Evolutionary conservation across 1,284 basidiomycete species (phyloP), one percentile per base, ranked within the genome.

Genomic region (Xerocomus amazonicus): DNA sequence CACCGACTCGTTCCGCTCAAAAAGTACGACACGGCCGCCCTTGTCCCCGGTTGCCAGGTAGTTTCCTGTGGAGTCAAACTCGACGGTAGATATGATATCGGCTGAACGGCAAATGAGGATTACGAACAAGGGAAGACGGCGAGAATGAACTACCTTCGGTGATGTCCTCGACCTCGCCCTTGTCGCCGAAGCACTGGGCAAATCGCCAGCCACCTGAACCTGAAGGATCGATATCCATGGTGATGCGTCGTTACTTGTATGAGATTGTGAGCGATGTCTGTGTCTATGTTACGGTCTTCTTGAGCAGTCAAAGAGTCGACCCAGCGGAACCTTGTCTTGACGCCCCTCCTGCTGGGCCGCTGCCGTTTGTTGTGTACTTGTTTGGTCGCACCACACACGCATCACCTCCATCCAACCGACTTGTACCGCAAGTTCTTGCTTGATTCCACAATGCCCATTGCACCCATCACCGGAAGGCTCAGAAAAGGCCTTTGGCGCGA

Each of bases 11-110:
- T 97, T 98, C 50, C 97, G 84, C 76, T 99, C 96, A 69, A 99
- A 99, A 56, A 99, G 79, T 54, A 99, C 97, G 53, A 99, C 97
- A 56, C 97, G 87, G 51, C 97, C 97, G 54, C 93, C 97, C 76
- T 99, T 99, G 79, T 99, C 97, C 56, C 97, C 97, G 1, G 97
- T 99, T 43, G 97, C 97, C 55, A 99, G 90, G 71, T 99, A 99
- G 71, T 98, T 96, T 48, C 97, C 97, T 44, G 97, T 98, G 56
- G 97, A 95, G 71, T 99, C 97, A 68, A 99, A 99, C 76, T 99
- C 97, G 69, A 99, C 97, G 51, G 96, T 97, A 44, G 97, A 96
- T 75, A 98, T 99, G 79, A 96, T 94, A 77, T 97, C 94, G 75
- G 94, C 94, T 95, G 72, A 58, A 56, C 58, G 48, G 47, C 29